These are phyloP conservation scores for Solanum acaule DNA, from an alignment of 257 asterid species.

Conservation along the genomic window DNA sequence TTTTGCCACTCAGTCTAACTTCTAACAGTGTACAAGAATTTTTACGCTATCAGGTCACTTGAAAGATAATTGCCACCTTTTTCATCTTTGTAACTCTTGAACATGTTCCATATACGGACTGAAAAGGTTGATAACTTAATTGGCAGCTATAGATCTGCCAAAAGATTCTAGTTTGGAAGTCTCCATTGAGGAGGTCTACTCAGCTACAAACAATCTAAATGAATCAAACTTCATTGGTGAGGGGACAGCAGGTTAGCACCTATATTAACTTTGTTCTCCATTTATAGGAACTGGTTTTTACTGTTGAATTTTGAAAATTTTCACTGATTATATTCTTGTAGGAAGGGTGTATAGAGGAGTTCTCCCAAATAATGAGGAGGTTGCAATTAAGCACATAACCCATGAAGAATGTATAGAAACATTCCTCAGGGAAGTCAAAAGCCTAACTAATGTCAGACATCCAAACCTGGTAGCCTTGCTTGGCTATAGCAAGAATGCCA, in stretches of 20 bases:
- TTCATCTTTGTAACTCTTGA: background rate
- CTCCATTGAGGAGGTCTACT: constrained; percentile 6
- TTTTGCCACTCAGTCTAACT: background rate
- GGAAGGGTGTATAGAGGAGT: constrained; percentile 19
- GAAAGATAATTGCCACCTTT: background rate
- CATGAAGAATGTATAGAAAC: constrained; percentile 14
- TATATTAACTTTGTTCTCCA: background rate
- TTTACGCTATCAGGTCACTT: background rate
- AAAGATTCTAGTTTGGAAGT: background rate
- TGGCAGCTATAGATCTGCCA: background rate
- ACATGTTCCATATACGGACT: background rate
- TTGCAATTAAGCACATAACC: constrained; percentile 15
- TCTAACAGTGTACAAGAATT: background rate
- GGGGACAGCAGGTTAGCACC: background rate
- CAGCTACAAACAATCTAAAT: constrained; percentile 9
- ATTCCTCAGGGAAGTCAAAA: constrained; percentile 21
- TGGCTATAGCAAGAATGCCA: constrained; percentile 7
- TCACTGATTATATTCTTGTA: background rate
- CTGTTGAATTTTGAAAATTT: background rate
- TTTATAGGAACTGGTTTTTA: background rate
- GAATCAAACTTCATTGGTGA: constrained; percentile 10
- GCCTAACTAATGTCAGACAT: constrained; percentile 12
- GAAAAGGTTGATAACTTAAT: background rate
- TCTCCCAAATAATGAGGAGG: constrained; percentile 1
- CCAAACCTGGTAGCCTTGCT: constrained; percentile 19